Evolutionary conservation across 169 alveolate species (phyloP), one percentile per base, ranked within the genome.

Genomic region (Eimeria brunetti): DNA sequence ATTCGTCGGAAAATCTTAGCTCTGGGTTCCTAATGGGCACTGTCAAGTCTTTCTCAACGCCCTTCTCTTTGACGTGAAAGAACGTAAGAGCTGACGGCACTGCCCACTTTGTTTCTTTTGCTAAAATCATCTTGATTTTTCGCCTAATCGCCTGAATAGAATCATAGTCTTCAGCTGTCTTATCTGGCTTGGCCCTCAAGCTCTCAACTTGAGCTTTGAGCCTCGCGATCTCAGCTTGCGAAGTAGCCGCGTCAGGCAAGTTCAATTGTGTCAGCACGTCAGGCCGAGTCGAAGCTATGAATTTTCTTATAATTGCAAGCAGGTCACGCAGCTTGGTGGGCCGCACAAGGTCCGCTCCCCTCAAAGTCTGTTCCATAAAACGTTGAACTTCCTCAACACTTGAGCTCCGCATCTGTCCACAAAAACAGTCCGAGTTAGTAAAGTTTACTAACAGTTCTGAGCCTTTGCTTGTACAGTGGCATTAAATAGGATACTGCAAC

Each of bases 61-160:
- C 93, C 64, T 64, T 86, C 18, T 86, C 67, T 36, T 75, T 41
- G 36, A 86, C 58, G 49, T 86, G 64, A 33, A 64, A 86, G 64
- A 86, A 86, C 14, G 93, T 62, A 8, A 86, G 83, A 8, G 83
- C 44, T 60, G 81, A 36, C 41, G 93, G 93, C 11, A 62, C 30
- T 24, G 93, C 93, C 93, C 93, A 86, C 53, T 86, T 86, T 24
- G 80, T 86, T 86, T 86, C 93, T 27, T 44, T 86, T 16, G 93
- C 83, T 41, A 86, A 18, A n/a, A 86, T 62, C 78, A 14, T 18
- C 20, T 62, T 86, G 62, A 86, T 86, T 64, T 86, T 49, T 27
- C 67, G 60, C 81, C 93, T 62, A 27, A 62, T 71, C 3, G 62
- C 83, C 67, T 86, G 81, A 8, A 86, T 86, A 7, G 11, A 24